Conservation (phyloP, 495 filamentous ascomycete genomes). For the Xylaria intraflava region DNA sequence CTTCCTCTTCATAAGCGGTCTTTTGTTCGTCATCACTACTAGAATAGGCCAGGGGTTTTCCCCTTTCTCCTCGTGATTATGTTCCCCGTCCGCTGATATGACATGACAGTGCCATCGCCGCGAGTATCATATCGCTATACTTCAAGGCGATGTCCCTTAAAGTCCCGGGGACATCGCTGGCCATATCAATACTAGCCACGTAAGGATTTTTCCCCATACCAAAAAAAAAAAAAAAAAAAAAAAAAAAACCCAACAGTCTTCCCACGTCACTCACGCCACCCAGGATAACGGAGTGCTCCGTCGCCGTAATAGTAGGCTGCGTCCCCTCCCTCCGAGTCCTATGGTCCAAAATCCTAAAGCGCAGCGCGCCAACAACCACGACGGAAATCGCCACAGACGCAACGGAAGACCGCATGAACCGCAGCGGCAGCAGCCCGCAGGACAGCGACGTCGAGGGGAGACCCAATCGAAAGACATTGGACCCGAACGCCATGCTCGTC, state of each 20-base stretch:
- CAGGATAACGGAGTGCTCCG: slow-evolving; percentile 1
- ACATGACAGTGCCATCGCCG: slow-evolving; percentile 2
- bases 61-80: too few relatives aligned
- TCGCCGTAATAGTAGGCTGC: slow-evolving; percentile 8
- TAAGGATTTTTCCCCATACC: neutral
- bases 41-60: neutral
- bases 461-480: neutral
- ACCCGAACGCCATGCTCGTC: neutral
- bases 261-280: too few relatives aligned
- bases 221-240: too few relatives aligned
- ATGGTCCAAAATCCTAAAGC: slow-evolving; percentile 8
- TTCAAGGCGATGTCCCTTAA: slow-evolving; percentile 1
- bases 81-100: neutral
- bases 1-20: slow-evolving; percentile 20
- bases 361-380: neutral
- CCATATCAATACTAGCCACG: slow-evolving; percentile 8
- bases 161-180: neutral
- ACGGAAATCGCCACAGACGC: neutral
- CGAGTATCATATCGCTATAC: slow-evolving; percentile 4
- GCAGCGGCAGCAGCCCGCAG: neutral
- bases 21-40: slow-evolving; percentile 57
- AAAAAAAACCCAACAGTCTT: too few relatives aligned
- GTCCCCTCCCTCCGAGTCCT: slow-evolving; percentile 6
- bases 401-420: neutral
- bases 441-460: neutral